A percentile compares a stretch with the other conserved stretches of the same genome.
phyloP scores from a whole-genome alignment of 2,329 filamentous ascomycete genomes.

The Xylariomycetidae sp. region DNA sequence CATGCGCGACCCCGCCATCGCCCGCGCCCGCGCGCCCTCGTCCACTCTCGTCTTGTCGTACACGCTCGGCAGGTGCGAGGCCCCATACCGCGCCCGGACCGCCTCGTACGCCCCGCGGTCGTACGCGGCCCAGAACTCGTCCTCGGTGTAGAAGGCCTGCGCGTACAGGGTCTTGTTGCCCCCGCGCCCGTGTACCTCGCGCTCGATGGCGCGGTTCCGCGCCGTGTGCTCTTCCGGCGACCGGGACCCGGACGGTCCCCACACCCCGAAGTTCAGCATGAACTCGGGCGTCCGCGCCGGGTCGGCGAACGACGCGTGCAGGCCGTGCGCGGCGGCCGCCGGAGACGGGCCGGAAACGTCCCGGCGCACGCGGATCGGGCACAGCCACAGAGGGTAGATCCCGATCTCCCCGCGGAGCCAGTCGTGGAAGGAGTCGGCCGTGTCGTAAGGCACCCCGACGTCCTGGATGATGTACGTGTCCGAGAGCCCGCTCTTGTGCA shows the following conservation, averaged over 20 bases:
- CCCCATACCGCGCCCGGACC: conserved; percentile 54
- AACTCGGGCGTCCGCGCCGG: conserved; percentile 29
- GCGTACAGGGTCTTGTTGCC: conserved; percentile 70
- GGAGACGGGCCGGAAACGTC: too few relatives aligned
- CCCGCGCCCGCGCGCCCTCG: conserved; percentile 29
- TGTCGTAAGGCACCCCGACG: conserved; percentile 46
- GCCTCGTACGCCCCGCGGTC: conserved; percentile 55
- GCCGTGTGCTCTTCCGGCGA: conserved; percentile 34
- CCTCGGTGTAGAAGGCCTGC: conserved; percentile 62
- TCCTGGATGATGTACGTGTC: conserved; percentile 63
- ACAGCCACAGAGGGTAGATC: conserved; percentile 55
- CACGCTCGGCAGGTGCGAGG: conserved; percentile 55
- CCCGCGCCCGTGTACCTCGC: conserved; percentile 50
- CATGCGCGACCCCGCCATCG: conserved; percentile 28
- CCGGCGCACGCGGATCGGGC: conserved; percentile 43
- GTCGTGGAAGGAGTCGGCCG: conserved; percentile 37
- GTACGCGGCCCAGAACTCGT: conserved; percentile 65
- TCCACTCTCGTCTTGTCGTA: conserved; percentile 63
- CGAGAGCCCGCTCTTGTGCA: conserved; percentile 57
- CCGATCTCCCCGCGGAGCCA: conserved; percentile 42
- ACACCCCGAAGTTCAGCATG: conserved; percentile 60
- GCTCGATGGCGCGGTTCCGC: conserved; percentile 56
- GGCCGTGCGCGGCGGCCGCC: conserved; percentile 37
- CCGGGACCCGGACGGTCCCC: conserved; percentile 45
- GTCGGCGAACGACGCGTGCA: conserved; percentile 42